phyloP scores from a whole-genome alignment of 208 protist species.

The Lotmaria passim region DNA sequence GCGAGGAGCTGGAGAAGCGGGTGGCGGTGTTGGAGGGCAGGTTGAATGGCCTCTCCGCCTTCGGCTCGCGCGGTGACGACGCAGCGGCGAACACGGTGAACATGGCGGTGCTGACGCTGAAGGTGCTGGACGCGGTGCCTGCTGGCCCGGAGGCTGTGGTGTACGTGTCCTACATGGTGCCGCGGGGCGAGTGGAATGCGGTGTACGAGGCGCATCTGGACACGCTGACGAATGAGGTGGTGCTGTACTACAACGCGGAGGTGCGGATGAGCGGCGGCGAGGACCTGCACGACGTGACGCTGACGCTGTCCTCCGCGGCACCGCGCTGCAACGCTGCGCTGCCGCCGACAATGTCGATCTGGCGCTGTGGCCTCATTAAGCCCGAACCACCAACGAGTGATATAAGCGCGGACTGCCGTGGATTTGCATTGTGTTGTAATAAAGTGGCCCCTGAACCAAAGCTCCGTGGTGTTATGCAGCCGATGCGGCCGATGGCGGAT shows the following conservation, averaged over 20 bases:
- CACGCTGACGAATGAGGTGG: conserved; percentile 29
- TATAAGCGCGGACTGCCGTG: background rate
- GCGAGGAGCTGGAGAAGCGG: conserved; percentile 15
- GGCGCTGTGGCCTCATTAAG: conserved; percentile 25
- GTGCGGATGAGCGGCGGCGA: conserved; percentile 22
- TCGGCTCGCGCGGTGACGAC: background rate
- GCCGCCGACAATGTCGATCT: conserved; percentile 25
- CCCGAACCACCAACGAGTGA: background rate
- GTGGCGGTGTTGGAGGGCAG: conserved; percentile 10
- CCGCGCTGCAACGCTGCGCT: conserved; percentile 27
- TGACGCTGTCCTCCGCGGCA: conserved; percentile 26
- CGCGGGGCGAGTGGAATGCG: conserved; percentile 18
- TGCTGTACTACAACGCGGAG: conserved; percentile 34
- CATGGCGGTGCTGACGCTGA: conserved; percentile 31
- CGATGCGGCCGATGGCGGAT: conserved; percentile 12
- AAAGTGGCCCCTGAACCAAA: background rate
- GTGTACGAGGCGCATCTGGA: conserved; percentile 34
- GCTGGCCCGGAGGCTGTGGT: conserved; percentile 25
- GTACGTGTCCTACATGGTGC: conserved; percentile 34
- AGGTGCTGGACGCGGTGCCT: conserved; percentile 27
- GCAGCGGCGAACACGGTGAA: conserved; percentile 4
- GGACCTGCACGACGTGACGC: conserved; percentile 25
- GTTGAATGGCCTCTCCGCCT: background rate
- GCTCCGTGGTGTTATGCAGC: background rate
- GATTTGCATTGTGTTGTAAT: background rate